Evolutionary conservation across 148 eudicot species (phyloP), one percentile per base, ranked within the genome.

Genomic region (Dysphania ambrosioides): DNA sequence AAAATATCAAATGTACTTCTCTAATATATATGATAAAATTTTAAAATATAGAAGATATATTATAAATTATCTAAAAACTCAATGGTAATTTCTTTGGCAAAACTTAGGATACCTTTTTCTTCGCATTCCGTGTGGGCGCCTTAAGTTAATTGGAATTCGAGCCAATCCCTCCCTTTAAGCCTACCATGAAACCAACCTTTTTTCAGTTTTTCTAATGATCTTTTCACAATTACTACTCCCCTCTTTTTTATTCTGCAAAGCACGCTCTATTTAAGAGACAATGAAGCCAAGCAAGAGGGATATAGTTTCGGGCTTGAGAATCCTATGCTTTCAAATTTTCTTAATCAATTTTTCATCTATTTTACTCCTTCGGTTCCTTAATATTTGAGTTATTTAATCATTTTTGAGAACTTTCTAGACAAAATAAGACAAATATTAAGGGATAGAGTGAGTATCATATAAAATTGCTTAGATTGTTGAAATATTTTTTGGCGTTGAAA

Each of bases 121-220:
- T 75, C 56, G 82, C 82, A 79, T 70, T 75, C 75, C 82, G 82
- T 79, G 82, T 79, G 82, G 82, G 75, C 82, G 67, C 82, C 78
- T 69, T 60, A 34, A 8, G 8, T 66, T 12, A 29, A 42, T 44
- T 2, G 73, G 74, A 24, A 73, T 35, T 31, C 1, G 66, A 30
- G 76, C 51, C 78, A 6, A 41, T 21, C 12, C 21, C 16, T 76
- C 0, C 0, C 8, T 0, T 31, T 55, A 53, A 66, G 78, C 53
- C 72, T 66, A 75, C 66, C 71, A 47, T 62, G 24, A 26, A 49
- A 36, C 49, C 26, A 13, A 32, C 66, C 44, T 23, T 70, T 70
- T 79, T 12, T 62, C n/a, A n/a, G n/a, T n/a, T n/a, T n/a, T n/a
- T n/a, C 29, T 58, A 19, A n/a, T 3, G 26, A 61, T 8, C 67